phyloP scores from a whole-genome alignment of 2,329 filamentous ascomycete genomes.

The Aspergillus ustus region DNA sequence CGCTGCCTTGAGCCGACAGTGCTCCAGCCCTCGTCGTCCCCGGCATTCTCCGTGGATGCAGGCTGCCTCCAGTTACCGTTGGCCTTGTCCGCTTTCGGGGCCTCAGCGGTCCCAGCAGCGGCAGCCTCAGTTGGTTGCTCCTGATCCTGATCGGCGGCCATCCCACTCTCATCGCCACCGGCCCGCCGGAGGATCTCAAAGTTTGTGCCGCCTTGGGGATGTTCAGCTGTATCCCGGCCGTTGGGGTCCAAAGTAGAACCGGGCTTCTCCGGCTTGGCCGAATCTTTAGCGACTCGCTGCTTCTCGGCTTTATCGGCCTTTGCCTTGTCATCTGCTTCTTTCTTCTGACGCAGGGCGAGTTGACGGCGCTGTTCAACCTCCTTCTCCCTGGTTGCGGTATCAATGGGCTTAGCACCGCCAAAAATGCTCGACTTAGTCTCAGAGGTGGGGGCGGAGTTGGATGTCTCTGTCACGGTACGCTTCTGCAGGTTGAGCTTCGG shows the following conservation, averaged over 20 bases:
- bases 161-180: constrained; percentile 53
- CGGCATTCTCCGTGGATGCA: constrained; percentile 35
- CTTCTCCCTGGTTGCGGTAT: constrained; percentile 86
- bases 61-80: constrained; percentile 49
- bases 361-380: constrained; percentile 88
- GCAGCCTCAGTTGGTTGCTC: constrained; percentile 52
- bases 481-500: constrained; percentile 88
- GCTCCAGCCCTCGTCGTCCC: constrained; percentile 55
- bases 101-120: constrained; percentile 51
- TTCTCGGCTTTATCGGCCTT: constrained; percentile 74
- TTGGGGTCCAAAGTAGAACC: constrained; percentile 42
- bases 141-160: constrained; percentile 57
- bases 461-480: constrained; percentile 82
- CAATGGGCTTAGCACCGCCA: constrained; percentile 89
- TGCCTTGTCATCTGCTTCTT: constrained; percentile 82
- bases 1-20: constrained; percentile 51
- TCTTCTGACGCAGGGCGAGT: constrained; percentile 76
- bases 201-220: constrained; percentile 52
- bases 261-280: constrained; percentile 40
- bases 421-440: constrained; percentile 91
- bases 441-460: constrained; percentile 48
- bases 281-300: constrained; percentile 54
- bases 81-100: constrained; percentile 56
- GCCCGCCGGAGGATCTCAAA: constrained; percentile 61
- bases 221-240: constrained; percentile 45